Evolutionary conservation across 305 asterid genomes (phyloP), one percentile per base, ranked within the genome.

Genomic region (Fraxinus velutina): DNA sequence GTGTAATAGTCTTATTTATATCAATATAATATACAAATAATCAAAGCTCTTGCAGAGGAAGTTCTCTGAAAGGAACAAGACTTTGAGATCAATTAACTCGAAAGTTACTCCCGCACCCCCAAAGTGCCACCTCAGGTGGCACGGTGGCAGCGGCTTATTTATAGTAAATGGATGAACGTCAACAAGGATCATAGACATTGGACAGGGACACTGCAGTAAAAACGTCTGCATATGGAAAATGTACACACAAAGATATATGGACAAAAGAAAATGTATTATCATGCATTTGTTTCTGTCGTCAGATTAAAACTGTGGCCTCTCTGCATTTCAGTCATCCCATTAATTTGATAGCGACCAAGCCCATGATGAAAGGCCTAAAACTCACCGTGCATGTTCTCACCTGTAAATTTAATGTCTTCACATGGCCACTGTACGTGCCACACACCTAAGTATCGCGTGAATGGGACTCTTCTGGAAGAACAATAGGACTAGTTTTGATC

Each of bases 381-480:
- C 71, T 21, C 32, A 22, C 1, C 32, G 0, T 62, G 71, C 32
- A 62, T 19, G 71, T 24, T 21, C 70, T 62, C 57, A 80, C 83
- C 76, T 73, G 83, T 52, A 62, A 60, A 77, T 77, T 82, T 60
- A 82, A 76, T 81, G 81, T 37, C 82, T 79, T 81, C 89, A 86
- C 86, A 79, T 84, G 89, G 81, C 82, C 83, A 44, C 77, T 52
- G 17, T 70, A 66, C 8, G 39, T 34, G 7, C 39, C 39, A 34
- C 39, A 34, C 39, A 34, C 39, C 12, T 24, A 50, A 7, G 29
- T 9, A 37, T 50, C 55, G 24, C 36, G 34, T 33, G n/a, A 22
- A 62, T 9, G 10, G 32, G 27, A 5, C 72, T 27, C 36, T 27
- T 27, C 6, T 7, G 8, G 7, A 2, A 68, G 36, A 78, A 17